These are phyloP conservation scores for Platanthera zijinensis DNA, from an alignment of 106 monocot genomes.

Conservation along the genomic window DNA sequence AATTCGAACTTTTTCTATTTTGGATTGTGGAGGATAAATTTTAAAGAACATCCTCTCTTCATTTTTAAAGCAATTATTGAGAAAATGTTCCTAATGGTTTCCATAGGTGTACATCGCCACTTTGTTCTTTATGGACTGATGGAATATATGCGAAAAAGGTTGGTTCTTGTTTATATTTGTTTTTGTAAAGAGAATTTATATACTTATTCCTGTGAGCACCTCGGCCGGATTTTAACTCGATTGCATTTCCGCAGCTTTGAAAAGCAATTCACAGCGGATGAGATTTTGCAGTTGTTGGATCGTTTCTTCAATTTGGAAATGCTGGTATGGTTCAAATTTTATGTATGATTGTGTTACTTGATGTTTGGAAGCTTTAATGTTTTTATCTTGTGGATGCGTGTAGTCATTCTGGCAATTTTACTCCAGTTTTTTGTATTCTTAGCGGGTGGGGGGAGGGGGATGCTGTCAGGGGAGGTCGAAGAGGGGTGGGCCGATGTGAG, in stretches of 20 bases:
- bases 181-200: neutral
- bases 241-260: conserved; percentile 41
- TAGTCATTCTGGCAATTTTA: neutral
- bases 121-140: conserved; percentile 88
- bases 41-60: neutral
- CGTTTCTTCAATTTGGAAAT: conserved; percentile 96
- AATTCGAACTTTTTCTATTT: neutral
- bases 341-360: neutral
- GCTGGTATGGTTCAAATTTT: conserved; percentile 49
- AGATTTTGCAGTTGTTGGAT: conserved; percentile 80
- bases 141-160: conserved; percentile 76
- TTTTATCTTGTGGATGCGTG: neutral
- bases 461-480: too few species aligned
- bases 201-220: neutral
- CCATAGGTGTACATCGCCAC: conserved; percentile 76
- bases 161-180: conserved; percentile 8
- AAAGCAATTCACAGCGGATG: conserved; percentile 73
- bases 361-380: conserved; percentile 3
- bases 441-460: too few species aligned
- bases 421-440: neutral
- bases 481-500: too few species aligned
- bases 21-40: neutral
- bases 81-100: neutral
- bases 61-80: neutral
- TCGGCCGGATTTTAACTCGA: neutral